A percentile compares a stretch with the other conserved stretches of the same genome.
Conservation (phyloP, 495 filamentous ascomycete species). For the Penicillium bialowiezense region DNA sequence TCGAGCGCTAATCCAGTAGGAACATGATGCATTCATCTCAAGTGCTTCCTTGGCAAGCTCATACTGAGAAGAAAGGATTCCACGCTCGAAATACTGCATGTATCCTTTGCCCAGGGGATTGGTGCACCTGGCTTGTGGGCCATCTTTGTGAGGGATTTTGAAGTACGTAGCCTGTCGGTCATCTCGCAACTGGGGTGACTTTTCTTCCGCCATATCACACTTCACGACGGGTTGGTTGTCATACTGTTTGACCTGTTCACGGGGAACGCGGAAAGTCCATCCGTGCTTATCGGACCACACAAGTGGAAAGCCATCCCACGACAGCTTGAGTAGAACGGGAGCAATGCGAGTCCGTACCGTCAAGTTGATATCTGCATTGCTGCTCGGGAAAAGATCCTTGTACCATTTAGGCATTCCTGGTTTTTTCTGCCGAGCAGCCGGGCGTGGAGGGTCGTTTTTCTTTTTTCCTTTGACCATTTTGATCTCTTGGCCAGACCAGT, state of each 20-base stretch:
- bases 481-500: conserved; percentile 91
- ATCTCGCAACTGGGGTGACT: conserved; percentile 57
- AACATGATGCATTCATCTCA: conserved; percentile 97
- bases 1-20: conserved; percentile 96
- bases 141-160: conserved; percentile 95
- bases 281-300: conserved; percentile 91
- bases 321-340: conserved; percentile 76
- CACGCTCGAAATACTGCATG: conserved; percentile 85
- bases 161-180: conserved; percentile 71
- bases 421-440: conserved; percentile 81
- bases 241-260: conserved; percentile 60
- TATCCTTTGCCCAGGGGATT: conserved; percentile 90
- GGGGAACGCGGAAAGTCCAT: conserved; percentile 83
- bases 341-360: conserved; percentile 86
- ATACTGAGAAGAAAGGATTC: conserved; percentile 80
- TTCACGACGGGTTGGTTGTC: conserved; percentile 63
- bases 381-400: conserved; percentile 77
- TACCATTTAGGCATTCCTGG: conserved; percentile 97
- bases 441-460: conserved; percentile 73
- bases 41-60: conserved; percentile 88
- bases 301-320: conserved; percentile 87
- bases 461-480: conserved; percentile 90
- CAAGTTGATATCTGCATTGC: conserved; percentile 62
- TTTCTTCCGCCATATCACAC: conserved; percentile 76
- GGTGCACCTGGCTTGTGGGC: conserved; percentile 76